A percentile compares a stretch with the other conserved stretches of the same genome.
Conservation (phyloP, 2,329 filamentous ascomycete genomes). For the Talaromyces sp. region DNA sequence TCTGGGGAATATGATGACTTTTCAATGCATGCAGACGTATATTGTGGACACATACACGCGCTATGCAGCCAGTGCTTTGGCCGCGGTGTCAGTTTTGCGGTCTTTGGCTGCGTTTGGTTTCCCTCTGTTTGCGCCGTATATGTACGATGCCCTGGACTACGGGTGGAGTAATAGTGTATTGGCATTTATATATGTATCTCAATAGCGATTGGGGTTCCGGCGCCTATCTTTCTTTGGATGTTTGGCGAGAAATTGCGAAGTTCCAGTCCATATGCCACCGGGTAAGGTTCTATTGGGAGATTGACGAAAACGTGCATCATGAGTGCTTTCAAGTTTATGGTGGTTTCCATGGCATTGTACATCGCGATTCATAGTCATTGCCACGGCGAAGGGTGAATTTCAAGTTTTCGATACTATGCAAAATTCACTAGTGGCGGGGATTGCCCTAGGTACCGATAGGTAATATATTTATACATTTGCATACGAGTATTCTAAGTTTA, state of each 20-base stretch:
- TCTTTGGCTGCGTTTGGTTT: slow-evolving; percentile 35
- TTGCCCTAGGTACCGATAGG: too few relatives aligned
- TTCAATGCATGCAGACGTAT: slow-evolving; percentile 43
- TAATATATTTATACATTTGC: too few relatives aligned
- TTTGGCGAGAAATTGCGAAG: slow-evolving; percentile 4
- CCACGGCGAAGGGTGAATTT: too few relatives aligned
- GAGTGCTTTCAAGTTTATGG: too few relatives aligned
- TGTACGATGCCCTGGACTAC: slow-evolving; percentile 30
- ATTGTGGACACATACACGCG: slow-evolving; percentile 34
- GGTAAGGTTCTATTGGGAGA: neutral
- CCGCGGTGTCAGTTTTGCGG: slow-evolving; percentile 27
- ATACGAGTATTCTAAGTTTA: too few relatives aligned
- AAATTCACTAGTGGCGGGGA: too few relatives aligned
- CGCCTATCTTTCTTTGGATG: slow-evolving; percentile 31
- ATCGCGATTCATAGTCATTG: too few relatives aligned
- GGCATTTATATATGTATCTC: slow-evolving; percentile 36
- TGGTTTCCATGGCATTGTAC: too few relatives aligned
- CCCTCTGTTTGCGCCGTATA: slow-evolving; percentile 34
- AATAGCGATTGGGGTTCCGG: slow-evolving; percentile 41
- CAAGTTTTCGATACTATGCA: too few relatives aligned
- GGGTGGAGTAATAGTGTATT: slow-evolving; percentile 39
- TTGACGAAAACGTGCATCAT: too few relatives aligned
- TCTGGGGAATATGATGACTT: slow-evolving; percentile 42
- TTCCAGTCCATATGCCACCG: neutral
- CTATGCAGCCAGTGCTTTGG: slow-evolving; percentile 33